A percentile compares a stretch with the other conserved stretches of the same genome.
Evolutionary conservation across 2,329 filamentous ascomycete species (phyloP).

Genomic region (Passalora sequoiae): DNA sequence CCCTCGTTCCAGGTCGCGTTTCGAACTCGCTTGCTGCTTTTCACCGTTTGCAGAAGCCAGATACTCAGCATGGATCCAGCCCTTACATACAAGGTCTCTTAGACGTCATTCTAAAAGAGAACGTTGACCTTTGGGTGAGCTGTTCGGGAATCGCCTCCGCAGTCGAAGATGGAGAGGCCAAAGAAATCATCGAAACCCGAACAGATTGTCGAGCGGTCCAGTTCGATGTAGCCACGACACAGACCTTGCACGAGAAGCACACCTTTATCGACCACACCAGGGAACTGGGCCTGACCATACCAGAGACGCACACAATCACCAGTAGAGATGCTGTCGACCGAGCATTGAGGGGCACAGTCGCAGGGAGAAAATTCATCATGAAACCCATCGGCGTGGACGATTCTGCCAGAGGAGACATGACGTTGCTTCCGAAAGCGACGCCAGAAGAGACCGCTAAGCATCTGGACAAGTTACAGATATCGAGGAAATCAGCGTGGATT

Average conservation of each 20-base stretch:
- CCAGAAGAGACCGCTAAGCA: slow-evolving; percentile 51
- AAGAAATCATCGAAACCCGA: slow-evolving; percentile 54
- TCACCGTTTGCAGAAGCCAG: slow-evolving; percentile 43
- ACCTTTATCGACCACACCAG: slow-evolving; percentile 57
- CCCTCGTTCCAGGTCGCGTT: slow-evolving; percentile 50
- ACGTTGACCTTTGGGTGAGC: slow-evolving; percentile 66
- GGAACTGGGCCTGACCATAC: slow-evolving; percentile 47
- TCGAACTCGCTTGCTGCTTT: slow-evolving; percentile 55
- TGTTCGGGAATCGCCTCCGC: slow-evolving; percentile 65
- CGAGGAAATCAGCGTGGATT: slow-evolving; percentile 55
- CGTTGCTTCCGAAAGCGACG: slow-evolving; percentile 55
- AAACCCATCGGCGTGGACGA: slow-evolving; percentile 63
- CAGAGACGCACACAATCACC: slow-evolving; percentile 48
- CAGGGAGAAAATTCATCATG: slow-evolving; percentile 55
- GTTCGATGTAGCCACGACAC: slow-evolving; percentile 53
- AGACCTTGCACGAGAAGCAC: slow-evolving; percentile 59
- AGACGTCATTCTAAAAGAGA: slow-evolving; percentile 55
- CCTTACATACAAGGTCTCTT: slow-evolving; percentile 55
- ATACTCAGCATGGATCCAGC: slow-evolving; percentile 32
- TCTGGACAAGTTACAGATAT: slow-evolving; percentile 53
- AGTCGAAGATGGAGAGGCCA: slow-evolving; percentile 61
- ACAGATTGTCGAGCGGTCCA: slow-evolving; percentile 60
- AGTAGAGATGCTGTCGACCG: slow-evolving; percentile 26
- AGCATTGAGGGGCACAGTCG: slow-evolving; percentile 6
- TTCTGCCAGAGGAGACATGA: slow-evolving; percentile 54